Evolutionary conservation across 106 monocot genomes (phyloP).

Genomic region (Platanthera guangdongensis): DNA sequence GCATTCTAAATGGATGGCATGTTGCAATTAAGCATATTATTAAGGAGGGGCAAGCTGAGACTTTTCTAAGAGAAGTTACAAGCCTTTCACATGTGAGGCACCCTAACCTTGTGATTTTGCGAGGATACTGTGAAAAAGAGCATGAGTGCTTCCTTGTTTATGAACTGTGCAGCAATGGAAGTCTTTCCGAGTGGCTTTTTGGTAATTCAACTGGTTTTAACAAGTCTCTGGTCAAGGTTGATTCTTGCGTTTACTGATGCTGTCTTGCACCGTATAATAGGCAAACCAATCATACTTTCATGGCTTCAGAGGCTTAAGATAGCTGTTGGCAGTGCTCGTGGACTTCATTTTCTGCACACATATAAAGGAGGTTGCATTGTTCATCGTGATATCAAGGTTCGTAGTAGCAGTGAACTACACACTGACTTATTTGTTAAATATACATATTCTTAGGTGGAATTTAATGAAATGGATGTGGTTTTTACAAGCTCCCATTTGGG

Average conservation of each 20-base stretch:
- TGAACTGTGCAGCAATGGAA: constrained; percentile 40
- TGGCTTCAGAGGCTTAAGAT: constrained; percentile 43
- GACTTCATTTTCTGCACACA: constrained; percentile 54
- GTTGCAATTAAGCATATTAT: constrained; percentile 54
- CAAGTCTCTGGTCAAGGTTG: not conserved
- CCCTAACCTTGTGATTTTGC: constrained; percentile 44
- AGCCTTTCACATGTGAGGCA: constrained; percentile 48
- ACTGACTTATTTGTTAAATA: not conserved
- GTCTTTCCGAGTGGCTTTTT: constrained; percentile 57
- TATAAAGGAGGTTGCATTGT: constrained; percentile 57
- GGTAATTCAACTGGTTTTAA: constrained; percentile 12
- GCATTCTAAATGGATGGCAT: constrained; percentile 43
- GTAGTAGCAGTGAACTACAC: not conserved
- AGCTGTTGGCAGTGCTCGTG: constrained; percentile 40
- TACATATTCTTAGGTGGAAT: not conserved
- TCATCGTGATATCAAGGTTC: constrained; percentile 60
- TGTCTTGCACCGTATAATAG: constrained; percentile 10
- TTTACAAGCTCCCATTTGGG: too few species aligned
- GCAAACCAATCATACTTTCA: constrained; percentile 33
- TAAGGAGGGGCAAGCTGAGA: constrained; percentile 49
- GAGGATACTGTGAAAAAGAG: constrained; percentile 36
- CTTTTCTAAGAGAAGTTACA: constrained; percentile 49
- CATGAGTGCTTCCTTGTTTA: constrained; percentile 51
- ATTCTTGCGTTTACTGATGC: not conserved
- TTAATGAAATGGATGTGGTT: too few species aligned